Evolutionary conservation across 2,329 filamentous ascomycete genomes (phyloP).

Genomic region (Colletotrichum salicis): DNA sequence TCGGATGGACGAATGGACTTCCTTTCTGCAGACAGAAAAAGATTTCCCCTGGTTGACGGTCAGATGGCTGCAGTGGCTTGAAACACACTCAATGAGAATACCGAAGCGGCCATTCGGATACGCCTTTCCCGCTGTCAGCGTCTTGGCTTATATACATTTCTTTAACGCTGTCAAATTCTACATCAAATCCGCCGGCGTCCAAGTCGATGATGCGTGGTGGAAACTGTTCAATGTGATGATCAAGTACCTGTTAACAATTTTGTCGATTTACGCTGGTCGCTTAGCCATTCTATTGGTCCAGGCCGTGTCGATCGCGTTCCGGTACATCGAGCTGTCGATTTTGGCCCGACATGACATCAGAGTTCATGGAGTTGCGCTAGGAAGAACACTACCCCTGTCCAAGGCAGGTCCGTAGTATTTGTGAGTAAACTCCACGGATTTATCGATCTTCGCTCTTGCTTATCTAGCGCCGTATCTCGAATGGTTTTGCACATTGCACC

Average conservation of each 20-base stretch:
- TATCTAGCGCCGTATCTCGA: not conserved
- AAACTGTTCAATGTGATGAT: no score
- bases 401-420: not conserved
- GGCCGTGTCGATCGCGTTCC: not conserved
- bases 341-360: conserved; percentile 11
- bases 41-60: not conserved
- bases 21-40: not conserved
- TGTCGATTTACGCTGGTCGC: not conserved
- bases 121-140: not conserved
- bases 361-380: not conserved
- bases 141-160: conserved; percentile 12
- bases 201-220: conserved; percentile 27
- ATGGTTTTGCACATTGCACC: not conserved
- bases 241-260: conserved; percentile 16
- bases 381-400: no score
- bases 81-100: not conserved
- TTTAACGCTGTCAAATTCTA: not conserved
- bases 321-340: rapidly evolving
- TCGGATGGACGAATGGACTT: not conserved
- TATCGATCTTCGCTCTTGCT: not conserved
- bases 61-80: not conserved
- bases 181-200: no score
- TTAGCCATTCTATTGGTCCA: not conserved
- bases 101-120: not conserved
- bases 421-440: not conserved